A percentile compares a stretch with the other conserved stretches of the same genome.
Evolutionary conservation across 345 rosid genomes (phyloP).

Genomic region (Aquilaria malaccensis): DNA sequence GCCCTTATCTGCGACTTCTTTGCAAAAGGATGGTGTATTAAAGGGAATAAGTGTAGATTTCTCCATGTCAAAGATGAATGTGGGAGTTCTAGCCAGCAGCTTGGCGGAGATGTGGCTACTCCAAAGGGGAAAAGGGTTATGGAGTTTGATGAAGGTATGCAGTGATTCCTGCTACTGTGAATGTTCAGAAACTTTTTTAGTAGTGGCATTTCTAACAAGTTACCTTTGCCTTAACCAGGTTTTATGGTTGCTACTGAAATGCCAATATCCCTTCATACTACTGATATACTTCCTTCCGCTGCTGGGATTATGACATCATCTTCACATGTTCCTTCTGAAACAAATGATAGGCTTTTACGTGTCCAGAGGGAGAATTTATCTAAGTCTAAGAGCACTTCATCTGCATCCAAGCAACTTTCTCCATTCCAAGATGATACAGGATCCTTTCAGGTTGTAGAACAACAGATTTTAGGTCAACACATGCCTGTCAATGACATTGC

Average conservation of each 20-base stretch:
- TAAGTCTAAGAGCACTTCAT: constrained; percentile 18
- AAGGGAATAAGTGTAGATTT: constrained; percentile 70
- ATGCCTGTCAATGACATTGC: constrained; percentile 25
- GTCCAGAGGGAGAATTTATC: constrained; percentile 19
- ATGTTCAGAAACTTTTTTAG: constrained; percentile 13
- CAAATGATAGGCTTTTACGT: constrained; percentile 18
- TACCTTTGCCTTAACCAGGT: constrained; percentile 34
- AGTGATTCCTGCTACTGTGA: constrained; percentile 8
- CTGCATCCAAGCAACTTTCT: constrained; percentile 21
- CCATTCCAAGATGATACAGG: constrained; percentile 27
- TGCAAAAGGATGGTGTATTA: constrained; percentile 80
- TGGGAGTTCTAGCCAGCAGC: constrained; percentile 20
- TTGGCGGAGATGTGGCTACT: constrained; percentile 24
- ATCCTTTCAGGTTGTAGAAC: constrained; percentile 25
- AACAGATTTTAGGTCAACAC: constrained; percentile 26
- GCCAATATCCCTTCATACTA: constrained; percentile 21
- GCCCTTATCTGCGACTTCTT: constrained; percentile 59
- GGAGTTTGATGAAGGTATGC: constrained; percentile 50
- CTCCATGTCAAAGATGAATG: constrained; percentile 46
- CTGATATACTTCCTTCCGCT: constrained; percentile 19
- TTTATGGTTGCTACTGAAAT: constrained; percentile 19
- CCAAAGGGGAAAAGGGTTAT: constrained; percentile 21
- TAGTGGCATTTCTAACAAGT: constrained; percentile 22
- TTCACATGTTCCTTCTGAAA: constrained; percentile 24
- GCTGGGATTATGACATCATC: constrained; percentile 20